Evolutionary conservation across 805 yeast genomes (phyloP).

Genomic region (Vanderwaltozyma yarrowii): DNA sequence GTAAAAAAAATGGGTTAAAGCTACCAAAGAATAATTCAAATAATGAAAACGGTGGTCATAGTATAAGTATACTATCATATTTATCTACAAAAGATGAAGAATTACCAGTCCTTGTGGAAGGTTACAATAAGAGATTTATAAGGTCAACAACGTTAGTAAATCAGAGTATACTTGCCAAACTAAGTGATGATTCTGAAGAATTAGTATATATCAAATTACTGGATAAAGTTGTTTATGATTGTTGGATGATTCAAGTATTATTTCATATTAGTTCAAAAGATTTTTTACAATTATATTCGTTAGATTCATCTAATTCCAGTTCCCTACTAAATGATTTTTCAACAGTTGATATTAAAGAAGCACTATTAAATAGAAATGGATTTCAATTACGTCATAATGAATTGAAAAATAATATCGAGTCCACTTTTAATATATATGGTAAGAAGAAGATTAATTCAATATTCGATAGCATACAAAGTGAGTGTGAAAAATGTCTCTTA

Average conservation of each 20-base stretch:
- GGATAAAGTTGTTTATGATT: conserved; percentile 41
- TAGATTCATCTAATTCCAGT: not conserved
- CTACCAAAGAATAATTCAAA: conserved; percentile 30
- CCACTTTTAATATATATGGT: not conserved
- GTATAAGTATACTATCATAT: conserved; percentile 37
- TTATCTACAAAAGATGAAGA: conserved; percentile 40
- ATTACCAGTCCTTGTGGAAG: conserved; percentile 50
- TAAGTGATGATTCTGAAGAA: conserved; percentile 25
- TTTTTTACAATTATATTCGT: conserved; percentile 19
- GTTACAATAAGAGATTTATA: conserved; percentile 26
- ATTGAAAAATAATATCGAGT: conserved; percentile 10
- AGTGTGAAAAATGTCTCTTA: conserved; percentile 16
- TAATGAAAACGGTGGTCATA: conserved; percentile 17
- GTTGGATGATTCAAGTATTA: conserved; percentile 33
- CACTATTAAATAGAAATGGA: conserved; percentile 26
- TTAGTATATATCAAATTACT: conserved; percentile 32
- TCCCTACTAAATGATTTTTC: conserved; percentile 6
- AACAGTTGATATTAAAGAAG: conserved; percentile 7
- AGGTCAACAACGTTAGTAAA: conserved; percentile 31
- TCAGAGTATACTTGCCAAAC: conserved; percentile 29
- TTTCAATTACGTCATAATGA: conserved; percentile 32
- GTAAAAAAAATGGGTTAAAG: conserved; percentile 34
- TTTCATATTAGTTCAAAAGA: conserved; percentile 12
- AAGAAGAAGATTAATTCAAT: conserved; percentile 8
- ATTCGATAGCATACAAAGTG: conserved; percentile 10